Evolutionary conservation across 495 filamentous ascomycete species (phyloP), one percentile per base, ranked within the genome.

Genomic region (Letharia columbiana): DNA sequence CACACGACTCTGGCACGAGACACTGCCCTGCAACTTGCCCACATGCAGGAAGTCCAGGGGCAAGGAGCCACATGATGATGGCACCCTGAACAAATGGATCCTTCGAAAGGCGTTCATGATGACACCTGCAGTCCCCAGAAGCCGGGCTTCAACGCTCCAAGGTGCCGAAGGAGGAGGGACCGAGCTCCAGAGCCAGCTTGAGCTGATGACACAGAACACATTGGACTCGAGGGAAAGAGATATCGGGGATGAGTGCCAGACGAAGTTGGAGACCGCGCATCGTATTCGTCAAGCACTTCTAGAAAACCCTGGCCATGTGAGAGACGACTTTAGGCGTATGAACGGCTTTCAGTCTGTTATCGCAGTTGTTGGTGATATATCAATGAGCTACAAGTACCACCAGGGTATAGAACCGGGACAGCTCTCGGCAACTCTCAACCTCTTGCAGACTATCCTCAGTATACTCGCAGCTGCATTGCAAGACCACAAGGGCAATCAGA

Each of bases 251-350:
- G 56, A 31, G 6, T 4, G 70, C 41, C 63, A 70, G 28, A 49
- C 9, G 20, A 52, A n/a, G 9, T 35, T 73, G 23, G 54, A 67
- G 37, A 63, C 67, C 6, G 71, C 58, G 31, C 71, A 73, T 57
- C 41, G 54, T 31, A 67, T 87, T 56, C 82, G 84, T 60, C 84
- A 87, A 71, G 77, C 81, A 17, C 77, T 87, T 42, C 81, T 86
- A 63, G 83, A 86, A 39, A 76, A 73, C 64, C 74, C 77, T 57
- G 72, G 72, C 31, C 77, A 79, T 58, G 75, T 79, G 23, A 84
- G 89, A 77, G 92, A 96, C 77, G 84, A 87, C 61, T 97, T 98
- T 75, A 88, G 93, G 66, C 86, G 88, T 72, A 80, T 89, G 44
- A 79, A 83, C 65, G 94, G 94, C 68, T 97, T 97, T 73, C 83